Conservation (phyloP, 495 filamentous ascomycete genomes). For the Tetracladium marchalianum region DNA sequence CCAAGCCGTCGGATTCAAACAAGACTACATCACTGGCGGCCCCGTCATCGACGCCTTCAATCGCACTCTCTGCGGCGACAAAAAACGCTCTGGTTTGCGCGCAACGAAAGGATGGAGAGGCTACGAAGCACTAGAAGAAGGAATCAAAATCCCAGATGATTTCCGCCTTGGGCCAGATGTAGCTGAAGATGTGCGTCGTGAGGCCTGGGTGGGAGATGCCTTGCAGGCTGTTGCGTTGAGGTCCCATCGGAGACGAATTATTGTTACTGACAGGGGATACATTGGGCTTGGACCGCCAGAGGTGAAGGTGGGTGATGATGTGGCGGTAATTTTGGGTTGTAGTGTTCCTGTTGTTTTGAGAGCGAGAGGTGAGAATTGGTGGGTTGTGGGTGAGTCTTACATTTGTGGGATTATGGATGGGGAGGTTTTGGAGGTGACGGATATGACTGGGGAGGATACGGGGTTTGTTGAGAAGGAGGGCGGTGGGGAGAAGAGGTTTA, state of each 20-base stretch:
- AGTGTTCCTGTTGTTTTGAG: constrained; percentile 16
- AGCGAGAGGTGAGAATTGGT: not conserved
- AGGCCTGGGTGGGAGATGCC: not conserved
- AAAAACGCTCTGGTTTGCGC: not conserved
- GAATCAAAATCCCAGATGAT: not conserved
- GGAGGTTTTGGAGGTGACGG: constrained; percentile 2
- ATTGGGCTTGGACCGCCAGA: constrained; percentile 8
- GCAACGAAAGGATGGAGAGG: too few relatives aligned
- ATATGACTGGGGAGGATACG: not conserved
- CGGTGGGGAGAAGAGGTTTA: too few relatives aligned
- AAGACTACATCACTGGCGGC: constrained; percentile 1
- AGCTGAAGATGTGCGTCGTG: not conserved
- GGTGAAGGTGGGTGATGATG: constrained; percentile 7
- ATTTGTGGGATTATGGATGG: constrained; percentile 10
- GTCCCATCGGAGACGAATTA: constrained; percentile 1
- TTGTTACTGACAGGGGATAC: constrained; percentile 1
- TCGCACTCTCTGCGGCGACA: not conserved
- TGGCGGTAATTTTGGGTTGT: constrained; percentile 13
- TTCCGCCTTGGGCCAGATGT: not conserved
- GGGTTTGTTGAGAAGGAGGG: not conserved
- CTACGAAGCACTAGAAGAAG: too few relatives aligned
- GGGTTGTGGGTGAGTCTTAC: constrained; percentile 11
- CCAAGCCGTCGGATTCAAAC: not conserved
- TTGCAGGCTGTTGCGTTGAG: not conserved
- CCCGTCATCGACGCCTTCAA: constrained; percentile 2